These are phyloP conservation scores for Dacryopinax primogenitus DNA, from an alignment of 768 basidiomycete genomes.

Conservation along the genomic window DNA sequence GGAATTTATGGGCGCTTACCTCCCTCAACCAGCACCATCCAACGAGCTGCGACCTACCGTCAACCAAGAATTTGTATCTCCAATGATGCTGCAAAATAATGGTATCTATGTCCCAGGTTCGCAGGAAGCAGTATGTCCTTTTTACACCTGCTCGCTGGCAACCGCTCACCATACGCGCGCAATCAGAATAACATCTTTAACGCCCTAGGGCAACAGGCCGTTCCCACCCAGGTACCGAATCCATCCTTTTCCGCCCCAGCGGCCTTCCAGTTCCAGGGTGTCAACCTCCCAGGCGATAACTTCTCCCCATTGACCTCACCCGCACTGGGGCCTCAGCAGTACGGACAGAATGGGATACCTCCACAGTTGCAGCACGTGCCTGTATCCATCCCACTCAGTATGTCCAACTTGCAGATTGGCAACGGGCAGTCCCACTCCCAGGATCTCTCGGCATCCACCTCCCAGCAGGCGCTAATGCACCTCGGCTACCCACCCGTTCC, in stretches of 20 bases:
- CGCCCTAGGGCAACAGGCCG: background rate
- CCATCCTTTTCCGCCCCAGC: conserved; percentile 14
- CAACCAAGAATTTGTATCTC: conserved; percentile 23
- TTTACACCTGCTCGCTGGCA: conserved; percentile 9
- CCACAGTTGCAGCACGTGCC: conserved; percentile 12
- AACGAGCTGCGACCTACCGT: conserved; percentile 40
- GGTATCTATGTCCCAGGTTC: conserved; percentile 25
- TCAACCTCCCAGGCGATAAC: conserved; percentile 17
- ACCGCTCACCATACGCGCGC: background rate
- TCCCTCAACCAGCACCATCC: conserved; percentile 32
- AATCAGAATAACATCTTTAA: conserved; percentile 6
- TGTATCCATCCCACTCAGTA: conserved; percentile 11
- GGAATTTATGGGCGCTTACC: conserved; percentile 19
- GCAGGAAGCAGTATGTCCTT: conserved; percentile 22
- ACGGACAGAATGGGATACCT: conserved; percentile 8
- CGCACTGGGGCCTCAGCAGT: conserved; percentile 24
- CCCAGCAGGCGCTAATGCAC: conserved; percentile 20
- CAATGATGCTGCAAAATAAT: conserved; percentile 36
- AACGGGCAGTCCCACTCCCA: conserved; percentile 14
- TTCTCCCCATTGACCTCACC: conserved; percentile 33
- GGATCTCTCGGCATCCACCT: conserved; percentile 14
- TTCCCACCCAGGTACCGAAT: conserved; percentile 42
- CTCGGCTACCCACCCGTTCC: conserved; percentile 19
- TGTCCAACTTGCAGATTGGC: conserved; percentile 11
- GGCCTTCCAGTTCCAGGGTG: conserved; percentile 18